Conservation (phyloP, 139 green algal genomes). For the Chlorella sorokiniana region DNA sequence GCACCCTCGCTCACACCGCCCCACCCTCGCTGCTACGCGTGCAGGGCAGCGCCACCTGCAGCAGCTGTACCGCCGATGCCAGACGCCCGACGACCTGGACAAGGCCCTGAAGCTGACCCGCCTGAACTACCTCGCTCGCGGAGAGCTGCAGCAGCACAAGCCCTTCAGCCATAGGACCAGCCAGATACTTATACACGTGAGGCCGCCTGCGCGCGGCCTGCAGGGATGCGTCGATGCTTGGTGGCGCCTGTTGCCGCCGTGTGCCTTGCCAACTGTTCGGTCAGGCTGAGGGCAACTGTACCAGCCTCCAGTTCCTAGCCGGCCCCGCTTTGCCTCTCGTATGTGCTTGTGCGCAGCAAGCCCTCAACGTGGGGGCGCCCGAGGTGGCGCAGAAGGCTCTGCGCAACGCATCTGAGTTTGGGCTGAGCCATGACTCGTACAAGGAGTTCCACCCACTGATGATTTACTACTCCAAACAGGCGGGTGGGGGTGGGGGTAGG, state of each 20-base stretch:
- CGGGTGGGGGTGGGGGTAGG: not conserved
- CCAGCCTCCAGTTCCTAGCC: not conserved
- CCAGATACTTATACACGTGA: slow-evolving; percentile 39
- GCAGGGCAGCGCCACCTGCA: slow-evolving; percentile 54
- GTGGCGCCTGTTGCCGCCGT: no score
- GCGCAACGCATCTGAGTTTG: slow-evolving; percentile 38
- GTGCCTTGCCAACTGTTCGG: no score
- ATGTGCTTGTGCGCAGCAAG: slow-evolving; percentile 11
- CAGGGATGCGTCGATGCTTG: not conserved
- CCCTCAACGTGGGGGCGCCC: slow-evolving; percentile 40
- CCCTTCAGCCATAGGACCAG: slow-evolving; percentile 46
- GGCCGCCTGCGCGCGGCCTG: not conserved
- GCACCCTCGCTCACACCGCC: no score
- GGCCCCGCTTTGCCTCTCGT: not conserved
- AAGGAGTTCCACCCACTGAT: slow-evolving; percentile 47
- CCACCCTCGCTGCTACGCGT: not conserved
- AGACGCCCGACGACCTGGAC: slow-evolving; percentile 44
- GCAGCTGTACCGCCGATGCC: slow-evolving; percentile 47
- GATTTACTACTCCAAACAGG: slow-evolving; percentile 57
- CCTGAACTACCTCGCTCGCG: slow-evolving; percentile 51
- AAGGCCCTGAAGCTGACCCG: slow-evolving; percentile 47
- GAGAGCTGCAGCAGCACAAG: slow-evolving; percentile 50
- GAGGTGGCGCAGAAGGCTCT: slow-evolving; percentile 44
- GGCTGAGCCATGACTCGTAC: slow-evolving; percentile 37
- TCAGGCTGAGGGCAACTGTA: no score